Base-by-base conservation (phyloP, 768 basidiomycete genomes). In the Phlebiopsis flavidoalba region DNA sequence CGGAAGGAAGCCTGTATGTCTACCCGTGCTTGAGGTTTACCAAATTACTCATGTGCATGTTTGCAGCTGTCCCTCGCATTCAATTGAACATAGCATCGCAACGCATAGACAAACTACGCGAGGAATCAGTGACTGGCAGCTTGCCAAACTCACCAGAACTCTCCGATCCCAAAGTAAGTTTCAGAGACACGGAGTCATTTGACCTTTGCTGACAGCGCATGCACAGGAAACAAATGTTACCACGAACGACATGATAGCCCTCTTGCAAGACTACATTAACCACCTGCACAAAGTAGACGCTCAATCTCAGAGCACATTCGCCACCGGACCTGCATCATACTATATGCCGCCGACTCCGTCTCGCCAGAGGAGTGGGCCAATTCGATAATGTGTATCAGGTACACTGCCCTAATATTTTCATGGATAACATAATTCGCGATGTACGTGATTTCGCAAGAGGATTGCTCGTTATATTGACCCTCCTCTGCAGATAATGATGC, bases 321-420 rank as follows among this genome's bases (percentile, higher is more conserved):
- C 72, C 62, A 74, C 71, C 47, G 73, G 74, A 33, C 67, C 71
- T 11, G 75, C 79, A 57, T 82, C 76, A 57, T 88, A 89, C 65
- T 80, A 84, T 59, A 83, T 89, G 73, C 86, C 33, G 79, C 85
- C 12, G 86, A 88, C 65, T 80, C 83, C 48, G 80, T 88, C 36
- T 84, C 86, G 11, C 77, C 85, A 26, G 77, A 83, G 22, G 89
- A 92, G 67, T 88, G 85, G 89, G 82, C 81, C 83, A 86, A 61
- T 98, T 96, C 73, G 88, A 91, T 69, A 91, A 95, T 66, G 93
- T 95, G 24, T 93, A 95, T 69, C 91, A 96, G 68, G 81, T 94
- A 15, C 94, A 97, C 72, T 89, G 84, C 62, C 95, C 94, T 0
- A 88, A 84, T 52, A 79, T 96, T 50, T 86, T 85, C 66, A 78